Base-by-base conservation (phyloP, 495 filamentous ascomycete species). In the Neurospora intermedia region DNA sequence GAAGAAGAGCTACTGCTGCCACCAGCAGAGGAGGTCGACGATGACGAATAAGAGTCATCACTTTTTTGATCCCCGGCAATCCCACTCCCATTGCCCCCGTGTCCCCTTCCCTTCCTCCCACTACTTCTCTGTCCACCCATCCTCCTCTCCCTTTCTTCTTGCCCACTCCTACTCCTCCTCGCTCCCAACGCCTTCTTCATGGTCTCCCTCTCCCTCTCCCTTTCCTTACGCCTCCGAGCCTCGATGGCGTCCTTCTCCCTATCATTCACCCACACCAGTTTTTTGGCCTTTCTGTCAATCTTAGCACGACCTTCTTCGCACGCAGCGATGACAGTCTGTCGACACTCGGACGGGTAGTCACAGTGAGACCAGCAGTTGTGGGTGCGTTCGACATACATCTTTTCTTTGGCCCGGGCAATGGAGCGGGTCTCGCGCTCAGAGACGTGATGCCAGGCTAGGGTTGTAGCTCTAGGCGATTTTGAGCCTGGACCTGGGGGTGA, bases 321-420 rank as follows among this genome's bases (percentile, higher is more conserved):
- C 10, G 78, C 74, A 1, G n/a, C 48, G 59, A 69, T 73, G 11
- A 75, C 13, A 0, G 43, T 74, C 23, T 83, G 78, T 13, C 77
- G 73, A 69, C 84, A 87, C 73, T 87, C 81, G 9, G 76, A 78
- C 2, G 84, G 85, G 31, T 74, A 85, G 70, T 85, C 81, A 70
- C 84, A 87, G 72, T 85, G 81, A 0, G 71, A 11, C 76, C 74
- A 80, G 75, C 85, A 87, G 74, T 82, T 72, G 42, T 84, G 78
- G 41, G 69, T 59, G 10, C 71, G 71, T 5, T 54, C 18, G 31
- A 77, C 46, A 35, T 78, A 84, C 45, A 78, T 75, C 13, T 23
- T 59, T 38, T 83, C 77, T 70, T 79, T 80, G 35, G 69, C 43
- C 6, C 75, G 73, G 46, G 35, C 54, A 27, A 69, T 66, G 54